phyloP scores from a whole-genome alignment of 73 alveolate species.

The Tetrahymena thermophila region DNA sequence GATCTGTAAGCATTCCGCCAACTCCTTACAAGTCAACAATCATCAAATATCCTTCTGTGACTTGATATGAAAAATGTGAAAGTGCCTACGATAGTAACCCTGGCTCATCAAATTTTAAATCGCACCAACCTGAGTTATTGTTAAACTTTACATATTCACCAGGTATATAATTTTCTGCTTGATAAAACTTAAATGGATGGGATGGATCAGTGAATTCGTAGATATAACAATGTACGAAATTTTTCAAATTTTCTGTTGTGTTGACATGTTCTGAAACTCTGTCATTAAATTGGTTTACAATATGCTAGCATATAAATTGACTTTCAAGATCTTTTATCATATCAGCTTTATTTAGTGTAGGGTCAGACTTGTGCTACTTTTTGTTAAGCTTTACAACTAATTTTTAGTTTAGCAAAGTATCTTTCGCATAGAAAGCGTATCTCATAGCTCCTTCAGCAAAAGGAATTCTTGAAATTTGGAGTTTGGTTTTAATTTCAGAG shows the following conservation, averaged over 20 bases:
- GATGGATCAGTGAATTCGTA: conserved; percentile 28
- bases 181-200: conserved; percentile 10
- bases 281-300: conserved; percentile 47
- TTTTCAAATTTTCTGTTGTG: conserved; percentile 14
- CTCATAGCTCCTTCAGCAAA: conserved; percentile 56
- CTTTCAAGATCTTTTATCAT: conserved; percentile 42
- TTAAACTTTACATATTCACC: conserved; percentile 49
- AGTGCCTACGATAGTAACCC: conserved; percentile 9
- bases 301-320: conserved; percentile 49
- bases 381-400: conserved; percentile 39
- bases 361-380: not conserved
- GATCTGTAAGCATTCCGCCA: conserved; percentile 33
- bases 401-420: conserved; percentile 15
- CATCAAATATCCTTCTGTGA: conserved; percentile 42
- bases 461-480: conserved; percentile 25
- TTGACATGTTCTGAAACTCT: conserved; percentile 30
- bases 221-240: conserved; percentile 45
- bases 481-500: not conserved
- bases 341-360: not conserved
- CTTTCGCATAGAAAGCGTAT: conserved; percentile 43
- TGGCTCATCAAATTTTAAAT: not conserved
- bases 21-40: conserved; percentile 46
- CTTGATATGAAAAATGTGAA: conserved; percentile 52
- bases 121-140: conserved; percentile 54
- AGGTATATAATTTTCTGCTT: conserved; percentile 45